phyloP scores from a whole-genome alignment of 768 basidiomycete genomes.

The Hydnum rufescens region DNA sequence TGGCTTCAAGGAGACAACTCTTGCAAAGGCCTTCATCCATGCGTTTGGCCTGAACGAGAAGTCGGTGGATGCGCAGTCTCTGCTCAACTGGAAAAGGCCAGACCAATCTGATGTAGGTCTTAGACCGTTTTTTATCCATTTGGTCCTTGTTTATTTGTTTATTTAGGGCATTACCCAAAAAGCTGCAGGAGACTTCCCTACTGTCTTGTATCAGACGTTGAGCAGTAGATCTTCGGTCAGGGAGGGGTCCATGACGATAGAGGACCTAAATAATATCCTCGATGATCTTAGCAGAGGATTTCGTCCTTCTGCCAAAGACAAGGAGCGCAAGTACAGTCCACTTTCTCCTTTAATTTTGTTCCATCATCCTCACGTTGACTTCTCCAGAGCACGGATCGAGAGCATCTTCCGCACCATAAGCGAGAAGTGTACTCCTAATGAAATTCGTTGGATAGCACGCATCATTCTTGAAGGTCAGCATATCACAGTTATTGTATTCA shows the following conservation, averaged over 20 bases:
- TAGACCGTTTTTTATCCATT: slow-evolving; percentile 14
- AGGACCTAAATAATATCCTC: slow-evolving; percentile 62
- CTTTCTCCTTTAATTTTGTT: not conserved
- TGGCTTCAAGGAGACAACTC: slow-evolving; percentile 82
- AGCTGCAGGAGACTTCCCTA: slow-evolving; percentile 72
- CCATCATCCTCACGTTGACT: not conserved
- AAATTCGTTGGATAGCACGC: slow-evolving; percentile 76
- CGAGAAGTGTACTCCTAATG: slow-evolving; percentile 50
- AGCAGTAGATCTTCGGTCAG: slow-evolving; percentile 63
- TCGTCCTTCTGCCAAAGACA: slow-evolving; percentile 29
- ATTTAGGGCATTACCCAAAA: slow-evolving; percentile 22
- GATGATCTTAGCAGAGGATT: slow-evolving; percentile 47
- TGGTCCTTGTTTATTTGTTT: not conserved
- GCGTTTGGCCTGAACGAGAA: slow-evolving; percentile 65
- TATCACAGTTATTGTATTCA: not conserved
- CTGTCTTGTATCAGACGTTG: slow-evolving; percentile 72
- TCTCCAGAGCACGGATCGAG: slow-evolving; percentile 39
- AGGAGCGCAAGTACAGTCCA: not conserved
- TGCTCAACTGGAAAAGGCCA: slow-evolving; percentile 83
- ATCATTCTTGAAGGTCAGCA: slow-evolving; percentile 77
- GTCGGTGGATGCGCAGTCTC: slow-evolving; percentile 60
- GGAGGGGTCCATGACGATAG: slow-evolving; percentile 53
- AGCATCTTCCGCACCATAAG: slow-evolving; percentile 50
- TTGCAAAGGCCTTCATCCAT: slow-evolving; percentile 84
- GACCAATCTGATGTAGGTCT: slow-evolving; percentile 35